Evolutionary conservation across 345 rosid species (phyloP).

Genomic region (Crucihimalaya himalaica): DNA sequence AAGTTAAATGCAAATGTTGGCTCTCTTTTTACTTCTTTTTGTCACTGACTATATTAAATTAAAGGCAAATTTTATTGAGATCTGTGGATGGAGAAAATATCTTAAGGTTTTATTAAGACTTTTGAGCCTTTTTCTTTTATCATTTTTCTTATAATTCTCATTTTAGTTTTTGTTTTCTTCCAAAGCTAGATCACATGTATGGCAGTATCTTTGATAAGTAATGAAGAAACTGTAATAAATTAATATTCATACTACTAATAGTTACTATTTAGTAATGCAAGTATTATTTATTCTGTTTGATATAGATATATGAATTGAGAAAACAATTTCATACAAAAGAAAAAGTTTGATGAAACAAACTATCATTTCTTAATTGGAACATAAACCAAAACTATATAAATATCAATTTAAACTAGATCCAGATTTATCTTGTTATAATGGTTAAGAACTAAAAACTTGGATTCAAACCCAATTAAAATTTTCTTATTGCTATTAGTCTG

Average conservation of each 20-base stretch:
- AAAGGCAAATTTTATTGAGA: slow-evolving; percentile 21
- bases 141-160: not conserved
- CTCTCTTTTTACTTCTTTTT: slow-evolving; percentile 25
- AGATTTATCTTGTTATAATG: not conserved
- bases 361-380: not conserved
- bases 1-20: slow-evolving; percentile 26
- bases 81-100: slow-evolving; percentile 27
- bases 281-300: not conserved
- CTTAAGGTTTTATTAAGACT: slow-evolving; percentile 26
- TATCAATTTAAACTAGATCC: too few relatives aligned
- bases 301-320: not conserved
- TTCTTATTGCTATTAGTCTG: not conserved
- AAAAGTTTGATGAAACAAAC: not conserved
- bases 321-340: too few relatives aligned
- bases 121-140: slow-evolving; percentile 23
- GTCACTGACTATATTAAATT: slow-evolving; percentile 16
- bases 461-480: not conserved
- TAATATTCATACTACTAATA: too few relatives aligned
- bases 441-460: not conserved
- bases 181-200: slow-evolving; percentile 30
- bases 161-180: slow-evolving; percentile 29
- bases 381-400: too few relatives aligned
- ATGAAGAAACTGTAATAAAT: not conserved
- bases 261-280: not conserved
- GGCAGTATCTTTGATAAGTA: not conserved